Conservation (phyloP, 495 filamentous ascomycete genomes). For the Aspergillus heteromorphus region DNA sequence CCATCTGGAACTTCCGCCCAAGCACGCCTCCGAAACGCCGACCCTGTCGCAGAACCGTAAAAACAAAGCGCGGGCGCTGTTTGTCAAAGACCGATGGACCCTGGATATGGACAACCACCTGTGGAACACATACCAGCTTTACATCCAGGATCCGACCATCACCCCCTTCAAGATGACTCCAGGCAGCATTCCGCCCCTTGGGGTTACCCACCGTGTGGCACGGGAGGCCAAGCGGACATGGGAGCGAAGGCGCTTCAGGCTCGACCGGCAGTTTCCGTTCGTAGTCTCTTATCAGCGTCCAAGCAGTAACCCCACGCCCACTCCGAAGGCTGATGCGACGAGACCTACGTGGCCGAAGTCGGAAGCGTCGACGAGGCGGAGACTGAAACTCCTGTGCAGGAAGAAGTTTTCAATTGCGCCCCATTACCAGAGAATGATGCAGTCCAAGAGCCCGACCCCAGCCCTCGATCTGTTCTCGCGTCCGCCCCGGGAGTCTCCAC, state of each 20-base stretch:
- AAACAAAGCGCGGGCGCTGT: constrained; percentile 15
- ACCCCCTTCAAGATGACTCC: constrained; percentile 91
- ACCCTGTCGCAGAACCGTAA: constrained; percentile 23
- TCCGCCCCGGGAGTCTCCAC: constrained; percentile 27
- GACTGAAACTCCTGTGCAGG: constrained; percentile 80
- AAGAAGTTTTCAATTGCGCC: constrained; percentile 62
- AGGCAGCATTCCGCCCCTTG: constrained; percentile 78
- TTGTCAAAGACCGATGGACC: constrained; percentile 57
- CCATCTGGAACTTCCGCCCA: constrained; percentile 33
- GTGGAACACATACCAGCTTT: constrained; percentile 84
- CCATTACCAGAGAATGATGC: constrained; percentile 65
- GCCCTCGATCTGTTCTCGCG: constrained; percentile 51
- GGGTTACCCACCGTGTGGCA: constrained; percentile 83
- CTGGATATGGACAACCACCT: constrained; percentile 87
- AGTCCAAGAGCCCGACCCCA: constrained; percentile 70
- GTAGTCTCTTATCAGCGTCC: constrained; percentile 24
- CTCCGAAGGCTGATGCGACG: constrained; percentile 19
- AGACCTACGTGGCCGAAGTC: constrained; percentile 71
- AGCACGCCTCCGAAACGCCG: constrained; percentile 31
- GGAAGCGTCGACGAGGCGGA: constrained; percentile 68
- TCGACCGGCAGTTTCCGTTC: constrained; percentile 26
- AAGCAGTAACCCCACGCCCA: constrained; percentile 66
- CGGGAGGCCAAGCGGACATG: constrained; percentile 80
- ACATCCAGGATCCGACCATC: constrained; percentile 84
- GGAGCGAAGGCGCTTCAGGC: constrained; percentile 39